Evolutionary conservation across 768 basidiomycete species (phyloP).

Genomic region (Daedalea quercina): DNA sequence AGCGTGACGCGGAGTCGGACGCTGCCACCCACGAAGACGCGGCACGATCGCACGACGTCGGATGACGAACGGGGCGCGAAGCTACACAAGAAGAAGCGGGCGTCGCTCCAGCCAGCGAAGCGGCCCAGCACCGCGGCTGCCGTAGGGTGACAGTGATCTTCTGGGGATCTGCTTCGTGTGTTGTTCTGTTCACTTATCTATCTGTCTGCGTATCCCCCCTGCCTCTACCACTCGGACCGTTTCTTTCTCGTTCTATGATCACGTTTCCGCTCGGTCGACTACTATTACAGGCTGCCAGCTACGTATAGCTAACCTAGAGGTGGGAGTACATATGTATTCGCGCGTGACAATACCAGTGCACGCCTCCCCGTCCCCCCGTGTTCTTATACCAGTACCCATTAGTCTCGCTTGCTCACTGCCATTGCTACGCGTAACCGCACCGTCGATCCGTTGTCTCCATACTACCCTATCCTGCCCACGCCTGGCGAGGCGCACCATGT

Average conservation of each 20-base stretch:
- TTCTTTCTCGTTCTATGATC: not conserved
- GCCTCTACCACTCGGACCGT: not conserved
- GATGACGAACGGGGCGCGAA: constrained; percentile 33
- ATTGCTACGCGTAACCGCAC: no score
- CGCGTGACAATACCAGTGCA: not conserved
- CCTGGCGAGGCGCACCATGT: no score
- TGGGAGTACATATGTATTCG: not conserved
- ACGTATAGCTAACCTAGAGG: not conserved
- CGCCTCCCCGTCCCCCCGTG: no score
- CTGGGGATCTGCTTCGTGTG: constrained; percentile 4
- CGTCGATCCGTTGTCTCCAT: no score
- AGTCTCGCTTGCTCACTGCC: not conserved
- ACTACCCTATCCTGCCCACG: no score
- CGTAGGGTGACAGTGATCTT: constrained; percentile 1
- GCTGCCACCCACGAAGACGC: constrained; percentile 39
- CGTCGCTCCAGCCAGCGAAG: constrained; percentile 29
- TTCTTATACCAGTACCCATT: not conserved
- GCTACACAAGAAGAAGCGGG: constrained; percentile 45
- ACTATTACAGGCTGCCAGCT: not conserved
- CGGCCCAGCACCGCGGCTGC: not conserved
- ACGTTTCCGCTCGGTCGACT: not conserved
- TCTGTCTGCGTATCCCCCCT: not conserved
- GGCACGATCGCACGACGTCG: constrained; percentile 15
- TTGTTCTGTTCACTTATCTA: not conserved
- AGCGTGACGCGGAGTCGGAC: constrained; percentile 59